phyloP scores from a whole-genome alignment of 106 monocot genomes.

The Dendrobium catenatum region DNA sequence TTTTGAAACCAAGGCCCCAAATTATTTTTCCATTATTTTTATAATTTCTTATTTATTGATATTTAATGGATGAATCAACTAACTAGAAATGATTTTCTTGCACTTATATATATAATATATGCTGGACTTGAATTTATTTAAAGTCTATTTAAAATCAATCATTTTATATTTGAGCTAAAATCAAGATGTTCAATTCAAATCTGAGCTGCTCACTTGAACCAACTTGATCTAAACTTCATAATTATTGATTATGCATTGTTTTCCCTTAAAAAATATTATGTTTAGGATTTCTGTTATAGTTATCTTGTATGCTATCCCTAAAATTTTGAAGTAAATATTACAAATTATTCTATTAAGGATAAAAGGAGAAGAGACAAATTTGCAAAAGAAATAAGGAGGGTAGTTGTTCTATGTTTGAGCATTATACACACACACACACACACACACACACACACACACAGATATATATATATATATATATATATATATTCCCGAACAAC shows the following conservation, averaged over 20 bases:
- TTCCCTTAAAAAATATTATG: background rate
- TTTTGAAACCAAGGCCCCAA: background rate
- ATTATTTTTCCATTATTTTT: background rate
- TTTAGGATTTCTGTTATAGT: background rate
- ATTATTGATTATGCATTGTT: background rate
- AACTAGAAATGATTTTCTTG: background rate
- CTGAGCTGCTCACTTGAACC: background rate
- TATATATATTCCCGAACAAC: no score
- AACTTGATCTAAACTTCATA: background rate
- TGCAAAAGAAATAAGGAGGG: background rate
- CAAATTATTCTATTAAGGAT: background rate
- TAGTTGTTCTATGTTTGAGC: background rate
- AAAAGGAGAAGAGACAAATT: background rate
- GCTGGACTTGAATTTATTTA: background rate
- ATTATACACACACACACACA: background rate
- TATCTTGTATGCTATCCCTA: background rate
- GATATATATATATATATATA: no score
- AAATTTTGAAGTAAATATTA: background rate
- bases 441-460: no score
- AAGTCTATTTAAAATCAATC: background rate
- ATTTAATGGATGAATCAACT: background rate
- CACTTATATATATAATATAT: background rate
- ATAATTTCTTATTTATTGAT: background rate
- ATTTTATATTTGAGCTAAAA: background rate
- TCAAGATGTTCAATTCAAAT: background rate